These are phyloP conservation scores for Candida krabiensis DNA, from an alignment of 805 yeast genomes.

Conservation along the genomic window DNA sequence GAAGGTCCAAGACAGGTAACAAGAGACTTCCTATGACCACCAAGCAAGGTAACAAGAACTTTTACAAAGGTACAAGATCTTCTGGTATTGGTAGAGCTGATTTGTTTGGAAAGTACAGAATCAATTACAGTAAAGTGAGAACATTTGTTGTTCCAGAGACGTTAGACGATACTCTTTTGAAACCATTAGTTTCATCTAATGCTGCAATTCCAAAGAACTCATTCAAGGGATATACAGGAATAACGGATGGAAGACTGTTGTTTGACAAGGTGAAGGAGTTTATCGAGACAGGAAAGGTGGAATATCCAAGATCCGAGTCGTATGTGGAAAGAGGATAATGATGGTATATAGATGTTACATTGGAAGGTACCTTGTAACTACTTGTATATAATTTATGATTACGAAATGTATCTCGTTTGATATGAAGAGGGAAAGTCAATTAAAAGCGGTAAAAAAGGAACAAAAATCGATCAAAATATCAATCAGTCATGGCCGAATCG, in stretches of 20 bases:
- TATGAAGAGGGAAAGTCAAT: too few relatives aligned
- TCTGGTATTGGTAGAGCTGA: slow-evolving; percentile 87
- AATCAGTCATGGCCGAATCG: too few relatives aligned
- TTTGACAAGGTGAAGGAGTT: slow-evolving; percentile 72
- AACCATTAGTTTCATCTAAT: slow-evolving; percentile 76
- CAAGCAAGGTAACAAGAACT: slow-evolving; percentile 91
- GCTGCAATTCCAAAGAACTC: slow-evolving; percentile 69
- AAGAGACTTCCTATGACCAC: slow-evolving; percentile 83
- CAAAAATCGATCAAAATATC: too few relatives aligned
- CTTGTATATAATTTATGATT: too few relatives aligned
- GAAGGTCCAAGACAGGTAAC: slow-evolving; percentile 73
- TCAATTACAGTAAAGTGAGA: slow-evolving; percentile 84
- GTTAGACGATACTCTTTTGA: slow-evolving; percentile 40
- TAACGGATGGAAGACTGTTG: slow-evolving; percentile 71
- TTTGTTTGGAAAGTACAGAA: slow-evolving; percentile 67
- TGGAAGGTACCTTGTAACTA: too few relatives aligned
- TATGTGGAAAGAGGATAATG: slow-evolving; percentile 36
- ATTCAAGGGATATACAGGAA: slow-evolving; percentile 65
- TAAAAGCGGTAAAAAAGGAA: too few relatives aligned
- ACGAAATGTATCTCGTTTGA: too few relatives aligned
- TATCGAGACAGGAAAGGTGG: slow-evolving; percentile 67
- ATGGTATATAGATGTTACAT: too few relatives aligned
- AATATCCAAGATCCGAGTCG: slow-evolving; percentile 30
- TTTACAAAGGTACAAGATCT: slow-evolving; percentile 95
- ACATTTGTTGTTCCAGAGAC: slow-evolving; percentile 80